These are phyloP conservation scores for Stagonosporopsis tanaceti DNA, from an alignment of 2,329 filamentous ascomycete genomes.

Conservation along the genomic window DNA sequence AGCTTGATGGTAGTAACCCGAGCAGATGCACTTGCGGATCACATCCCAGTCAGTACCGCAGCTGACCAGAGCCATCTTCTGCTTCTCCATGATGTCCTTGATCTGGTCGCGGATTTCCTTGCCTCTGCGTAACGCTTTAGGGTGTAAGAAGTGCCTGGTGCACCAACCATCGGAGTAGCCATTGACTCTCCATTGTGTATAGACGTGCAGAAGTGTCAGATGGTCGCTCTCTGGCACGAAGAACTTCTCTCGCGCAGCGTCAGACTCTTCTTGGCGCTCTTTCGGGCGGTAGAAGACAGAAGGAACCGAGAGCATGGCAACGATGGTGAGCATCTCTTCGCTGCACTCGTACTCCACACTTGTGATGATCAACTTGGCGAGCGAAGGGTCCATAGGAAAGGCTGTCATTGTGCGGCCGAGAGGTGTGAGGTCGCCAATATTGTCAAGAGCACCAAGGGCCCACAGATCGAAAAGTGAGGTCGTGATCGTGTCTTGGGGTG, in stretches of 20 bases:
- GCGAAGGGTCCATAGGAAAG: conserved; percentile 96
- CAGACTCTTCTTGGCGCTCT: conserved; percentile 94
- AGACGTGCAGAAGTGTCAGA: conserved; percentile 93
- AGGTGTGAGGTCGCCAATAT: conserved; percentile 87
- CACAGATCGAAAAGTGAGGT: conserved; percentile 97
- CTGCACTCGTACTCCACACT: conserved; percentile 89
- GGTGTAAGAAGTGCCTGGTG: conserved; percentile 88
- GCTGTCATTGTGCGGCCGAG: conserved; percentile 93
- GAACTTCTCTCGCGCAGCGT: conserved; percentile 95
- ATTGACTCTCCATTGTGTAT: conserved; percentile 93
- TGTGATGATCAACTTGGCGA: conserved; percentile 94
- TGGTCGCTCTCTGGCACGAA: conserved; percentile 98
- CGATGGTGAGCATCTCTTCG: conserved; percentile 98
- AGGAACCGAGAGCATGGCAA: conserved; percentile 96
- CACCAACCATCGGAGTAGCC: conserved; percentile 92
- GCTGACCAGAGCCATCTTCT: conserved; percentile 85
- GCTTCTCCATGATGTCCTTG: conserved; percentile 90
- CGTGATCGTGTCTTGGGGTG: conserved; percentile 95
- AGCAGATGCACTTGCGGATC: conserved; percentile 95
- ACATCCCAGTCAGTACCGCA: conserved; percentile 98
- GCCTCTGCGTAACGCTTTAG: conserved; percentile 89
- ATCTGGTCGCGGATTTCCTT: conserved; percentile 96
- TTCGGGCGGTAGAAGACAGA: conserved; percentile 97
- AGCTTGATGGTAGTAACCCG: conserved; percentile 97
- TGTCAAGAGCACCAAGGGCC: conserved; percentile 92